Evolutionary conservation across 805 yeast genomes (phyloP), one percentile per base, ranked within the genome.

Genomic region (Metschnikowia corniflorae): DNA sequence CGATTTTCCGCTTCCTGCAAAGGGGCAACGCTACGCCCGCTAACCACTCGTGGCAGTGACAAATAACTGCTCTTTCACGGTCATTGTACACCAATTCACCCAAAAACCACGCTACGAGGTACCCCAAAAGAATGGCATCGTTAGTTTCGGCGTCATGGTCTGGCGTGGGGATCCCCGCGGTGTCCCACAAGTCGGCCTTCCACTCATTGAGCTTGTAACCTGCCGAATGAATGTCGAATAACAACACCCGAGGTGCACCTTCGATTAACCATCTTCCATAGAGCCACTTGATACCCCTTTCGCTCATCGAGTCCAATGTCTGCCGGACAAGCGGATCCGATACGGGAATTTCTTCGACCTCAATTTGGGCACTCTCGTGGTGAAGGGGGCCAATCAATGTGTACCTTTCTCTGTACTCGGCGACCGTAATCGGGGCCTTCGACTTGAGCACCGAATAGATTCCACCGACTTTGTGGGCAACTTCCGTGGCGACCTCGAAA

Each of bases 221-320:
- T 3, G 91, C 95, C 10, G 95, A 82, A 33, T 80, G 77, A 42
- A 87, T 71, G 58, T 91, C 97, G 52, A 93, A 93, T 31, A 91
- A 68, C 30, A 91, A 67, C 16, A 93, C 97, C 35, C 95, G 68
- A 16, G 98, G 98, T 0, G 97, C 96, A 14, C 97, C 97, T 58
- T 93, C 98, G 51, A 91, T 88, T 51, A 91, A 75, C 98, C 98
- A 91, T 41, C 97, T 75, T 31, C 97, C 97, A 55, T 91, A 89
- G 35, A 88, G 66, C 70, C 82, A 86, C 40, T 73, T 65, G 46
- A 91, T 77, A 20, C 97, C 97, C 32, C 96, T 71, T 12, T 75
- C 72, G 31, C 75, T 63, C 97, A 91, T 91, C 9, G 86, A 71
- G 40, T 82, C 81, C 50, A 91, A 67, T 1, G 95, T 70, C 17